phyloP scores from a whole-genome alignment of 192 early-diverging fungal genomes.

The Podila epigama region DNA sequence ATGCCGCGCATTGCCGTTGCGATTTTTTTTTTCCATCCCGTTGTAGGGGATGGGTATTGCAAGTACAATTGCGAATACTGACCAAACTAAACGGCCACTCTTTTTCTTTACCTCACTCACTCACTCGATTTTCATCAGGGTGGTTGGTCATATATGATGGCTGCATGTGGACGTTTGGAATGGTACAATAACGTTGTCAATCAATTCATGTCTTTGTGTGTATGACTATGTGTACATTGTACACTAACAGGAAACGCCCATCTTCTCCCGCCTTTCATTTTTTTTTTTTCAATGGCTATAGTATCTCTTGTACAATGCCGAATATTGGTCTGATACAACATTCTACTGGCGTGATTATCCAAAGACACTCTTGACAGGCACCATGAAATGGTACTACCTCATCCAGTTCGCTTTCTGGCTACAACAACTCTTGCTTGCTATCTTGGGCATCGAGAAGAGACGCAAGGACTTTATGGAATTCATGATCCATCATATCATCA shows the following conservation, averaged over 20 bases:
- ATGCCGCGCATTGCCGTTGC: too few species aligned
- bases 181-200: conserved; percentile 46
- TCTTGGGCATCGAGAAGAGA: conserved; percentile 67
- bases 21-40: too few species aligned
- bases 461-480: conserved; percentile 66
- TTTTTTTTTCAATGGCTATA: conserved; percentile 3
- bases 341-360: conserved; percentile 67
- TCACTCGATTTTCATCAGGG: not conserved
- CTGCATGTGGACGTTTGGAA: conserved; percentile 68
- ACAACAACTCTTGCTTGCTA: conserved; percentile 67
- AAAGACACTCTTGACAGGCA: conserved; percentile 46
- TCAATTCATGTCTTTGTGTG: not conserved
- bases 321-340: conserved; percentile 64
- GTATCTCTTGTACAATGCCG: conserved; percentile 64
- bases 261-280: not conserved
- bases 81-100: not conserved
- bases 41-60: too few species aligned
- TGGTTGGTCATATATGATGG: conserved; percentile 75
- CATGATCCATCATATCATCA: conserved; percentile 69
- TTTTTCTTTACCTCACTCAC: not conserved
- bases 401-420: conserved; percentile 68
- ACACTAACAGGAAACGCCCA: not conserved
- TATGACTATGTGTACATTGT: too few species aligned
- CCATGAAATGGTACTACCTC: conserved; percentile 68
- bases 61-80: not conserved